phyloP scores from a whole-genome alignment of 345 rosid species.

The Excoecaria cochinchinensis region DNA sequence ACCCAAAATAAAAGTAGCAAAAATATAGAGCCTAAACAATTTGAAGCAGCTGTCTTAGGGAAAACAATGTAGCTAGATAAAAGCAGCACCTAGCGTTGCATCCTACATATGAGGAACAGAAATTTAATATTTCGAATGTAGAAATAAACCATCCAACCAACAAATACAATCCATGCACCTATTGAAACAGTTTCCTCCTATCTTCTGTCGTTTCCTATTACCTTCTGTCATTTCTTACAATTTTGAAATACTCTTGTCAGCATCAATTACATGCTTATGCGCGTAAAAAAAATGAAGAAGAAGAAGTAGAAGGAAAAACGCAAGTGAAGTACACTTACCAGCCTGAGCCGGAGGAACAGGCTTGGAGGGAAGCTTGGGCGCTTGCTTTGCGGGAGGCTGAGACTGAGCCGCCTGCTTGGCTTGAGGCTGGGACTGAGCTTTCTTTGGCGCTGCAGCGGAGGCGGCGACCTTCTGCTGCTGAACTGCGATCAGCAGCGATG shows the following conservation, averaged over 20 bases:
- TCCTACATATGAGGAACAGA: background rate
- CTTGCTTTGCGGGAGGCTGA: conserved; percentile 14
- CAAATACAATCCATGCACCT: background rate
- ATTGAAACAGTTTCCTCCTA: background rate
- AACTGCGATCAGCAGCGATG: conserved; percentile 21
- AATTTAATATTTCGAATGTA: background rate
- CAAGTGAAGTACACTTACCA: conserved; percentile 8
- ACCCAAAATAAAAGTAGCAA: too few species aligned
- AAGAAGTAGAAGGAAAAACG: background rate
- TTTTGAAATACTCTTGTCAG: too few species aligned
- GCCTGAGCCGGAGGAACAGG: conserved; percentile 33
- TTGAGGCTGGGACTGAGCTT: conserved; percentile 19
- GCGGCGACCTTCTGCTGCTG: conserved; percentile 4
- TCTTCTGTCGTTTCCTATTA: too few species aligned
- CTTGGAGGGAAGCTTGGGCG: conserved; percentile 29
- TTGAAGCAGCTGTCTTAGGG: background rate
- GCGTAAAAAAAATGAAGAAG: background rate
- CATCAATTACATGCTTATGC: too few species aligned
- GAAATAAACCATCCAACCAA: background rate
- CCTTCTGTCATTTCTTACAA: too few species aligned
- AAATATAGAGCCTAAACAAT: background rate
- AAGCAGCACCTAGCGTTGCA: background rate
- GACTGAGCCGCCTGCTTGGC: conserved; percentile 13
- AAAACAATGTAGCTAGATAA: background rate
- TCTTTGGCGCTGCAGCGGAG: conserved; percentile 17